A percentile compares a stretch with the other conserved stretches of the same genome.
Conservation (phyloP, 2,329 filamentous ascomycete genomes). For the Coleophoma eucalyptorum region DNA sequence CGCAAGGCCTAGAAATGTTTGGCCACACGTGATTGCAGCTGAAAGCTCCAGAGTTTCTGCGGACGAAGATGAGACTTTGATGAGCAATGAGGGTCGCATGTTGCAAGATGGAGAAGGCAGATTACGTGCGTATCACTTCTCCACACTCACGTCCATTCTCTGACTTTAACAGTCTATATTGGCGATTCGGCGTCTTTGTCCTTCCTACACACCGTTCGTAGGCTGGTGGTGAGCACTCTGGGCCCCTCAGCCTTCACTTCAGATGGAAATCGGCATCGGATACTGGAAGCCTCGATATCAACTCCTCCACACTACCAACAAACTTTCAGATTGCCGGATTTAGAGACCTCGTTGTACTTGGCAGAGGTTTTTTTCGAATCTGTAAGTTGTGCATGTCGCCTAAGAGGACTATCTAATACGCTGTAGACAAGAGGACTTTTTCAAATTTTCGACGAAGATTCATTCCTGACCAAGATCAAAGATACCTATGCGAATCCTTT, state of each 20-base stretch:
- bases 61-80: constrained; percentile 4
- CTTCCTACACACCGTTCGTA: constrained; percentile 21
- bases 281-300: constrained; percentile 17
- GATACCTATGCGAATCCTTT: constrained; percentile 8
- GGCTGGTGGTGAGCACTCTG: constrained; percentile 19
- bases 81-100: constrained; percentile 4
- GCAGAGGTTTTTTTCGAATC: constrained; percentile 4
- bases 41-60: background rate
- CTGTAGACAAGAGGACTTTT: constrained; percentile 4
- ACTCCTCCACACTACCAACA: constrained; percentile 2
- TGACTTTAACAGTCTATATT: constrained; percentile 14
- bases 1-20: background rate
- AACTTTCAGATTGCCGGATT: constrained; percentile 6
- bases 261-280: constrained; percentile 18
- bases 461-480: background rate
- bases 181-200: constrained; percentile 23
- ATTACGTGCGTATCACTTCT: background rate
- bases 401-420: background rate
- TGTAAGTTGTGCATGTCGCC: background rate
- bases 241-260: constrained; percentile 20
- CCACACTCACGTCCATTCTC: background rate
- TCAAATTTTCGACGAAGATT: constrained; percentile 3
- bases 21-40: background rate
- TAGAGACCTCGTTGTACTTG: constrained; percentile 4
- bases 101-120: constrained; percentile 7